A percentile compares a stretch with the other conserved stretches of the same genome.
Evolutionary conservation across 2,329 filamentous ascomycete species (phyloP).

Genomic region (Thelonectria blattea): DNA sequence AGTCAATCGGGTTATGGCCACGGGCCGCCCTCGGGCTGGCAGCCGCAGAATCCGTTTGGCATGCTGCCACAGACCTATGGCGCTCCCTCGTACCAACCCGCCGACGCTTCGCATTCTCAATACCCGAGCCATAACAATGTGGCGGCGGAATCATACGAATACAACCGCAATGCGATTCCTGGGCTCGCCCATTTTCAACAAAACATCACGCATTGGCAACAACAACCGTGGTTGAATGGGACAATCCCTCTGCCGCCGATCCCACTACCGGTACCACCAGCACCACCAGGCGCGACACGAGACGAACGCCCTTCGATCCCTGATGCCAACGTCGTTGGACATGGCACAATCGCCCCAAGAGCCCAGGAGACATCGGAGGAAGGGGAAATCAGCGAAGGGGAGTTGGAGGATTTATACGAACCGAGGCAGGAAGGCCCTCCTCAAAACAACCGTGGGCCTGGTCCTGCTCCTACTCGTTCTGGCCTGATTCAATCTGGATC

Average conservation of each 20-base stretch:
- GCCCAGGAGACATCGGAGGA: conserved; percentile 60
- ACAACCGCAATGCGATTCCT: conserved; percentile 42
- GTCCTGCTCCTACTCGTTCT: background rate
- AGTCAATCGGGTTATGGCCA: conserved; percentile 39
- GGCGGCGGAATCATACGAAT: conserved; percentile 30
- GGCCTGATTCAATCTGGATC: background rate
- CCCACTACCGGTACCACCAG: background rate
- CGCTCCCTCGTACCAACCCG: conserved; percentile 16
- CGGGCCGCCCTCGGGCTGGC: conserved; percentile 33
- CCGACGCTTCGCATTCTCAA: conserved; percentile 14
- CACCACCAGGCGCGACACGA: background rate
- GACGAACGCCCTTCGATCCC: background rate
- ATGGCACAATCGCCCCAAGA: background rate
- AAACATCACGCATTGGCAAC: conserved; percentile 25
- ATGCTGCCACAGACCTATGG: conserved; percentile 23
- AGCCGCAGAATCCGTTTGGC: conserved; percentile 29
- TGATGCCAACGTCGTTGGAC: background rate
- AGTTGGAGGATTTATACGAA: conserved; percentile 64
- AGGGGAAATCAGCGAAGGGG: conserved; percentile 76
- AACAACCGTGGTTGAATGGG: conserved; percentile 20
- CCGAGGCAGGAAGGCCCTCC: conserved; percentile 37
- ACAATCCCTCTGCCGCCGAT: background rate
- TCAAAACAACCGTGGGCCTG: background rate
- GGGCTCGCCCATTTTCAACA: conserved; percentile 41
- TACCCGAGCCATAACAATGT: conserved; percentile 15